phyloP scores from a whole-genome alignment of 352 stramenopile species.

The Aphanomyces stellatus region DNA sequence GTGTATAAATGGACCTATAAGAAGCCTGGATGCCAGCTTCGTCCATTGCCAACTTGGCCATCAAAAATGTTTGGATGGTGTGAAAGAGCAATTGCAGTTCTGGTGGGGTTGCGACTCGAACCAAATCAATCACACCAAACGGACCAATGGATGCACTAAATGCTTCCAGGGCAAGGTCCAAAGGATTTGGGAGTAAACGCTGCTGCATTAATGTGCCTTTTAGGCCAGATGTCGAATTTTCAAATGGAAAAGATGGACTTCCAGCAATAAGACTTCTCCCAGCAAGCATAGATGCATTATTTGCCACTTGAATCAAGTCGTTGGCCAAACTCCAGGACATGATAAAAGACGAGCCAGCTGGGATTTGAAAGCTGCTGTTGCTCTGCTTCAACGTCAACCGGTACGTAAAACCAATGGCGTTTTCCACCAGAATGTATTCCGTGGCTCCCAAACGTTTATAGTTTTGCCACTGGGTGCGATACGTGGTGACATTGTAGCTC shows the following conservation, averaged over 20 bases:
- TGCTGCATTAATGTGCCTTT: not conserved
- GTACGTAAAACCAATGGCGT: not conserved
- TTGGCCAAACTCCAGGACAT: constrained; percentile 8
- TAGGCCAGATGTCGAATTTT: not conserved
- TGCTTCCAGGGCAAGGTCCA: not conserved
- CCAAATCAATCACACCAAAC: not conserved
- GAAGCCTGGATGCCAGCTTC: not conserved
- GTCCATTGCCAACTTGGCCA: not conserved
- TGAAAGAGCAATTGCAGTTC: not conserved
- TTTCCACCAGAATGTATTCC: not conserved
- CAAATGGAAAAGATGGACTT: not conserved
- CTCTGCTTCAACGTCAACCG: not conserved
- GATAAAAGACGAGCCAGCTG: not conserved
- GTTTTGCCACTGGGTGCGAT: constrained; percentile 12
- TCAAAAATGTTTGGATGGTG: not conserved
- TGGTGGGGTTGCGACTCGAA: not conserved
- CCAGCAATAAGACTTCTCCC: not conserved
- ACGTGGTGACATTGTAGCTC: not conserved
- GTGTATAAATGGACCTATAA: not conserved
- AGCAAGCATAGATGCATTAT: not conserved
- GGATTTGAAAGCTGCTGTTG: not conserved
- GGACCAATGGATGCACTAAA: not conserved
- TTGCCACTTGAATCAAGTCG: not conserved
- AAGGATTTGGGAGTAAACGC: not conserved
- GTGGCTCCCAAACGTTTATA: not conserved